Base-by-base conservation (phyloP, 164 flowering plant species). In the Kingdonia uniflora region DNA sequence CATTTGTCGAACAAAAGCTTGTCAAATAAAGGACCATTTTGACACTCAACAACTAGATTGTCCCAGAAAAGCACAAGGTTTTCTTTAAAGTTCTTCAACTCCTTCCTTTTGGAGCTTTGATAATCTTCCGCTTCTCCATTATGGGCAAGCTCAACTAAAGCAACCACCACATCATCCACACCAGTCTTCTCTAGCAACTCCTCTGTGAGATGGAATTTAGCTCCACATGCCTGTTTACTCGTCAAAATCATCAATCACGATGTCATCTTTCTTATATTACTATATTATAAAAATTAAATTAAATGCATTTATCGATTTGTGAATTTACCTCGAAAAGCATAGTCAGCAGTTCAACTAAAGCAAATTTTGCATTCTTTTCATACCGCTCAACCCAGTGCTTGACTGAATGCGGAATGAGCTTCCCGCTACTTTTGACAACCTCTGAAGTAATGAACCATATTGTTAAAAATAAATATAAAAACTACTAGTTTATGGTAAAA, bases 121-220 rank as follows among this genome's bases (percentile, higher is more conserved):
- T 75, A 77, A 68, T 92, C 97, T 66, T 88, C 91, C 63, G 82
- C 74, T 63, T 82, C 78, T 33, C 91, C 99, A 95, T 92, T 69
- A 66, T 71, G 74, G 50, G 97, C 95, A 56, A 80, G 76, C 57
- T 72, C 77, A 59, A 88, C 99, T 66, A 92, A 78, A 60, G 81
- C 77, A 56, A 88, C 82, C 35, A 92, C 99, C 44, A 92, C 97
- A 67, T 82, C 91, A 66, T 92, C 99, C 61, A 88, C 95, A 75
- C 76, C 85, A 64, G 80, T 77, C 65, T 86, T 88, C 54, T 92
- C 99, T 64, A 92, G 59, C 25, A 71, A 62, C 37, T 80, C 88
- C 60, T 66, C 87, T 21, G 61, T 56, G 23, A 86, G 68, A 37
- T 55, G 61, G 65, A 74, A 84, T 63, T 84, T 82, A 29, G 83